Evolutionary conservation across 176 grass and related monocot genomes (phyloP).

Genomic region (Dactylis glomerata): DNA sequence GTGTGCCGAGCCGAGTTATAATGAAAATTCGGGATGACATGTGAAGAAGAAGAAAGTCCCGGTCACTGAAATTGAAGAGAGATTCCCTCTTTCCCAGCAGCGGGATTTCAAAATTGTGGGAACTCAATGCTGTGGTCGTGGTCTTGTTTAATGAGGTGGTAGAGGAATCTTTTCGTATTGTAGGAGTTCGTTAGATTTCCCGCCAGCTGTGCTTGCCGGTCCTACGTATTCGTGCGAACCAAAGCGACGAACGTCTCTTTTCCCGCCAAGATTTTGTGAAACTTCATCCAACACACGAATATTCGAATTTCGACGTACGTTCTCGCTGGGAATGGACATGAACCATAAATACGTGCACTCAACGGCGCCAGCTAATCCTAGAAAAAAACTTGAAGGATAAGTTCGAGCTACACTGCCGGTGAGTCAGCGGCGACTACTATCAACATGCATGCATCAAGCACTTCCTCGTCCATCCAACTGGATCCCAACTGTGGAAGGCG

Average conservation of each 20-base stretch:
- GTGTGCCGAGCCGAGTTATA: neutral
- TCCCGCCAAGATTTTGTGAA: conserved; percentile 10
- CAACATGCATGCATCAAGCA: neutral
- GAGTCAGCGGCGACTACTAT: neutral
- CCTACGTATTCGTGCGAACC: neutral
- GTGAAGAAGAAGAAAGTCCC: neutral
- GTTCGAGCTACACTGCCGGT: neutral
- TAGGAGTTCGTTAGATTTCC: conserved; percentile 33
- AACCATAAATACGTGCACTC: neutral
- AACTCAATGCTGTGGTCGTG: neutral
- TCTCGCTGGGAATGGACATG: neutral
- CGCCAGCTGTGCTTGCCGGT: neutral
- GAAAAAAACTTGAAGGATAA: neutral
- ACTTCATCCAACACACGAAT: no score
- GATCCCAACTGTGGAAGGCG: neutral
- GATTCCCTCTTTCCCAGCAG: neutral
- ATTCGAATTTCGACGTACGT: neutral
- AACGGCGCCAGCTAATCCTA: neutral
- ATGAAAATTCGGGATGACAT: neutral
- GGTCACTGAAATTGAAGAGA: neutral
- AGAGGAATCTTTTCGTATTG: conserved; percentile 1
- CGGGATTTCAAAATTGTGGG: neutral
- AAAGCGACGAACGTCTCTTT: neutral
- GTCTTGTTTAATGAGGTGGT: conserved; percentile 3
- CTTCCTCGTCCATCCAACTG: neutral